A percentile compares a stretch with the other conserved stretches of the same genome.
phyloP scores from a whole-genome alignment of 306 rosid species.

The Geum urbanum region DNA sequence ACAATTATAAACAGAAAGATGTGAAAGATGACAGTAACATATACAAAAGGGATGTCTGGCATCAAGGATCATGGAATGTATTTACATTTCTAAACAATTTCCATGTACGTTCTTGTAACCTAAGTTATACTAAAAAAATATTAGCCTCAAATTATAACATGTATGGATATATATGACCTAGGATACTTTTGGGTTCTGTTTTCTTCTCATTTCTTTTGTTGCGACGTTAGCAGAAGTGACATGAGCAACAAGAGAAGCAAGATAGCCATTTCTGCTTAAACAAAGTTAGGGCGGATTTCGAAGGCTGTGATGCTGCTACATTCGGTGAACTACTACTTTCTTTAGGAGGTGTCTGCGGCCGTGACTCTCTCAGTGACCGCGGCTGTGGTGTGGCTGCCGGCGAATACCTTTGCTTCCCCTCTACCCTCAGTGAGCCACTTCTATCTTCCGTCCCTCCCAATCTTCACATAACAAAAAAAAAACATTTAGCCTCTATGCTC shows the following conservation, averaged over 20 bases:
- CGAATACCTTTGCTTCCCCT: conserved; percentile 20
- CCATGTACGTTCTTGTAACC: not conserved
- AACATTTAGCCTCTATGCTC: conserved; percentile 24
- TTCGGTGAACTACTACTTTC: conserved; percentile 17
- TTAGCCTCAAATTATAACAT: conserved; percentile 19
- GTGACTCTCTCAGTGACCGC: not conserved
- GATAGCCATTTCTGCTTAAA: conserved; percentile 33
- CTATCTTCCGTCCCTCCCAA: conserved; percentile 43
- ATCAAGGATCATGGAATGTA: not conserved
- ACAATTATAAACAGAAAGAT: not conserved
- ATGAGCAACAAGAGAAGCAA: conserved; percentile 55
- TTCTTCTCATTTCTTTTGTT: not conserved
- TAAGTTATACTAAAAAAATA: not conserved
- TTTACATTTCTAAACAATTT: not conserved
- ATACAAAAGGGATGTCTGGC: not conserved
- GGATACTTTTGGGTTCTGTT: too few relatives aligned
- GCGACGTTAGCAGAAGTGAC: not conserved
- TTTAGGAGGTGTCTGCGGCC: conserved; percentile 18
- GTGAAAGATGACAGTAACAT: not conserved
- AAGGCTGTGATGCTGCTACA: conserved; percentile 16
- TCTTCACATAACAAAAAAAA: conserved; percentile 36
- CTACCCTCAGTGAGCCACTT: conserved; percentile 29
- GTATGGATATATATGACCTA: not conserved
- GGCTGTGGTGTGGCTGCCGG: not conserved
- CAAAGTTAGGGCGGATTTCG: conserved; percentile 13